Base-by-base conservation (phyloP, 495 filamentous ascomycete genomes). In the Penicillium dipodomyicola region DNA sequence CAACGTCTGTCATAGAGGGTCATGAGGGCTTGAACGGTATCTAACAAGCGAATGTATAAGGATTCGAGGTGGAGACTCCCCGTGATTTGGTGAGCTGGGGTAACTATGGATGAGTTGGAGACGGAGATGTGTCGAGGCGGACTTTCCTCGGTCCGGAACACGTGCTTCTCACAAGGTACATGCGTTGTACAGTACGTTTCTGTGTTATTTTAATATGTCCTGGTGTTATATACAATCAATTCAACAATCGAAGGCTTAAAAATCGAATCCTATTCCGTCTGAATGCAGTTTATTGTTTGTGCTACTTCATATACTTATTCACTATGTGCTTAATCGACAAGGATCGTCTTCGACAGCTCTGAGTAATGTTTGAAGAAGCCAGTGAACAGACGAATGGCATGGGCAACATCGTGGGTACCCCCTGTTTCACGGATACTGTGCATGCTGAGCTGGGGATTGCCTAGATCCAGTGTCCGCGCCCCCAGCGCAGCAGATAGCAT, bases 361-460 rank as follows among this genome's bases (percentile, higher is more conserved):
- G 85, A 86, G 71, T 88, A 97, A 64, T 89, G 81, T 62, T 86
- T 76, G 72, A 96, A 90, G 73, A 97, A 99, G 56, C 85, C 84
- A 55, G 88, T 84, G 72, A 99, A 96, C 45, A 99, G 72, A 63
- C 87, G 84, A 58, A 96, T 86, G 0, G 89, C 87, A 73, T 96
- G 84, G 60, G 89, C 91, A 6, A 99, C 87, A 78, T 99, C 94
- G 57, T 91, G 82, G 1, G 83, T 85, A 10, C 92, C 92, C 4
- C 87, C 88, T 37, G 88, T 96, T 80, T 99, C 94, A 37, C 94
- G 82, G 63, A 97, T 96, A 67, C 88, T 92, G 71, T 99, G 94
- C 94, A 99, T 99, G 67, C 85, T 88, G 56, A 97, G 73, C 73
- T 97, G 95, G n/a, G 94, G 84, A 69, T 97, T 97, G 3, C 94